phyloP scores from a whole-genome alignment of 208 protist genomes.

The Endotrypanum monterogeii region DNA sequence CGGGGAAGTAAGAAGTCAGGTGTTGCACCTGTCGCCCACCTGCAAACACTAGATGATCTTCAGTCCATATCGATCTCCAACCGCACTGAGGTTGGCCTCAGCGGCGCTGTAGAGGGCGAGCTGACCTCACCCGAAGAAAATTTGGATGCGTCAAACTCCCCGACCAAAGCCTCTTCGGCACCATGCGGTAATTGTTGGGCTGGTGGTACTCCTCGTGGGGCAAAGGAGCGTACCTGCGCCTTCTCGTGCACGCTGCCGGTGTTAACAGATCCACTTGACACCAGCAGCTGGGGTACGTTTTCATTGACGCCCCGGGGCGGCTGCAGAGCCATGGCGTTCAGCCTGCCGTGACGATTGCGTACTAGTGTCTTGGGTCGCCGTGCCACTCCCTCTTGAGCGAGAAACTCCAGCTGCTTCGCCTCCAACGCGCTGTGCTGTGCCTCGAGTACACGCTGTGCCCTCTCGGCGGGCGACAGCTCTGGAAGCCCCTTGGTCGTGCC shows the following conservation, averaged over 20 bases:
- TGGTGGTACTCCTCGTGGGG: neutral
- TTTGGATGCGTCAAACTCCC: neutral
- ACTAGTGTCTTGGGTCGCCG: slow-evolving; percentile 61
- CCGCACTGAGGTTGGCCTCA: neutral
- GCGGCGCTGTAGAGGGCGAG: slow-evolving; percentile 8
- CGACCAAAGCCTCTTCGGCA: neutral
- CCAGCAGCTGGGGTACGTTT: neutral
- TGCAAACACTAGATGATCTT: neutral
- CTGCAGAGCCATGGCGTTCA: slow-evolving; percentile 34
- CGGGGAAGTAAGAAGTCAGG: neutral
- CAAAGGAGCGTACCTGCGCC: neutral
- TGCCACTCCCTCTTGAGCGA: slow-evolving; percentile 48
- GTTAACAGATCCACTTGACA: slow-evolving; percentile 8
- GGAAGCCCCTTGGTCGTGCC: slow-evolving; percentile 12
- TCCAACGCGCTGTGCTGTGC: slow-evolving; percentile 42
- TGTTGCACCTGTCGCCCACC: neutral
- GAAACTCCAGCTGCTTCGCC: slow-evolving; percentile 26
- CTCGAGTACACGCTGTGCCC: slow-evolving; percentile 41
- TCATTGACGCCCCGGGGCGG: neutral
- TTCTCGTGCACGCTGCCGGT: neutral
- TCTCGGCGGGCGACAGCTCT: slow-evolving; percentile 53
- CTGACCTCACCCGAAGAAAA: neutral
- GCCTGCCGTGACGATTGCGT: slow-evolving; percentile 46
- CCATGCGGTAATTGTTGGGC: neutral
- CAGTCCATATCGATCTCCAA: slow-evolving; percentile 36